Evolutionary conservation across 352 stramenopile genomes (phyloP).

Genomic region (Globisporangium parvum): DNA sequence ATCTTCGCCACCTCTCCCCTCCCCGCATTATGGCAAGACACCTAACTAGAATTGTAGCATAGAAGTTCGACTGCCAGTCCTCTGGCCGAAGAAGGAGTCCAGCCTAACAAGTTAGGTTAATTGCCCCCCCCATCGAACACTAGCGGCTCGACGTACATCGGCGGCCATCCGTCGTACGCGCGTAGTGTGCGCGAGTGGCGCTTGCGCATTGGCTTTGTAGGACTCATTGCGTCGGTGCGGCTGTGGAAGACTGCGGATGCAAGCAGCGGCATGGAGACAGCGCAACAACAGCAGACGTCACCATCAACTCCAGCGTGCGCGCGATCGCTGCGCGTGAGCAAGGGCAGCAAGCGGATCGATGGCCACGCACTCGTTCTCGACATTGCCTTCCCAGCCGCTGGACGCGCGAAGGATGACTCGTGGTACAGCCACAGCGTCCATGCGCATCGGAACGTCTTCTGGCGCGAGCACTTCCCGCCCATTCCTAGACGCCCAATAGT

Average conservation of each 20-base stretch:
- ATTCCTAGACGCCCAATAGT: conserved; percentile 8
- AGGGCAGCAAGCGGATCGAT: neutral
- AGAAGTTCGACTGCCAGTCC: no score
- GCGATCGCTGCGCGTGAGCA: neutral
- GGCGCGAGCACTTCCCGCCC: conserved; percentile 36
- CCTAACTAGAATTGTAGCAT: no score
- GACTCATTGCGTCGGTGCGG: conserved; percentile 26
- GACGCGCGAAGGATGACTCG: conserved; percentile 27
- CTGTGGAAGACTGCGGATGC: conserved; percentile 15
- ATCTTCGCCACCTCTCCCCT: no score
- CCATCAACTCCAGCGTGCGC: no score
- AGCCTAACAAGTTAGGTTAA: no score
- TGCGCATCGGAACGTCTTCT: conserved; percentile 51
- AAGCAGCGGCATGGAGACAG: neutral
- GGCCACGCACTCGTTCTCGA: conserved; percentile 7
- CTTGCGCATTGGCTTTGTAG: conserved; percentile 41
- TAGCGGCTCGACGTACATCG: conserved; percentile 42
- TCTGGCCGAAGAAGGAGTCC: no score
- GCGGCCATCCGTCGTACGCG: conserved; percentile 43
- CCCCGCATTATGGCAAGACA: no score
- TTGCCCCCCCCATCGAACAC: conserved; percentile 18
- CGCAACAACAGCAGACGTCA: neutral
- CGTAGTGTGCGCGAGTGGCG: conserved; percentile 45
- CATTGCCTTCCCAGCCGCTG: conserved; percentile 21
- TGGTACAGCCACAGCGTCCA: conserved; percentile 25